phyloP scores from a whole-genome alignment of 2,329 filamentous ascomycete species.

The Pseudocercospora fuligena region DNA sequence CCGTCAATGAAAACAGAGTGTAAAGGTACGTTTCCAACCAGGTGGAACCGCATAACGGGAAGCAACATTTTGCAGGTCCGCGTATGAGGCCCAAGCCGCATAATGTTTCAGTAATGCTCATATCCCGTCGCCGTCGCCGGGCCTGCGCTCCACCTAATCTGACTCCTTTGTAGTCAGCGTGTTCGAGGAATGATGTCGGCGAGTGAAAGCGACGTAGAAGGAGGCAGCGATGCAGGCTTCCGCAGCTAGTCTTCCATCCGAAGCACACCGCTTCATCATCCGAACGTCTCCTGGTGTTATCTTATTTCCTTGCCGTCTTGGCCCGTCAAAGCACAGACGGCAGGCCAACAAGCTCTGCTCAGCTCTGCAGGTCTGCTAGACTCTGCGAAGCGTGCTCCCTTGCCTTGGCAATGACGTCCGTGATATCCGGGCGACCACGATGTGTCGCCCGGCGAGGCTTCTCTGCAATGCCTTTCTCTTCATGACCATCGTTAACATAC shows the following conservation, averaged over 20 bases:
- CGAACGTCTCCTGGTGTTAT: not conserved
- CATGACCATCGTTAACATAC: no score
- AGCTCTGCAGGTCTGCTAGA: slow-evolving; percentile 13
- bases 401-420: not conserved
- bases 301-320: not conserved
- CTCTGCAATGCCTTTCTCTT: no score
- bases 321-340: not conserved
- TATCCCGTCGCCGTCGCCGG: no score
- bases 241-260: not conserved
- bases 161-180: no score
- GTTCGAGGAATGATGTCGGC: not conserved
- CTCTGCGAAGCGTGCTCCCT: not conserved
- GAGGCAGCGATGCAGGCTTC: not conserved
- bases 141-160: no score
- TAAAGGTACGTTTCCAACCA: no score
- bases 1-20: no score
- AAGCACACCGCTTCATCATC: not conserved
- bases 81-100: no score
- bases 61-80: no score
- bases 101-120: no score
- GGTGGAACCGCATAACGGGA: no score
- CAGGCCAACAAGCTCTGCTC: not conserved
- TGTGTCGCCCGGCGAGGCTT: not conserved
- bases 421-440: slow-evolving; percentile 17
- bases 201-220: not conserved